Evolutionary conservation across 164 flowering plant genomes (phyloP), one percentile per base, ranked within the genome.

Genomic region (Umbellularia californica): DNA sequence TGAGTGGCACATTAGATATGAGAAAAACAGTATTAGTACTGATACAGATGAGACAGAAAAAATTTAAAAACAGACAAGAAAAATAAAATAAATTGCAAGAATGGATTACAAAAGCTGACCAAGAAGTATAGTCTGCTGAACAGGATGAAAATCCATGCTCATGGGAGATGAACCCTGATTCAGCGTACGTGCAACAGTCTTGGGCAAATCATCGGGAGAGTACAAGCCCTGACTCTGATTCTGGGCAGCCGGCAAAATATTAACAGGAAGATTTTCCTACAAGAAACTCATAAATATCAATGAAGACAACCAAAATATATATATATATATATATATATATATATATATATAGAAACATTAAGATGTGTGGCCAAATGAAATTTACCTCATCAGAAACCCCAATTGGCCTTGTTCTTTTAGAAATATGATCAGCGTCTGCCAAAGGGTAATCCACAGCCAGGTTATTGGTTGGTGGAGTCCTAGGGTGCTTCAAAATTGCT

Each of bases 101-200:
- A 55, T 69, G 66, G 62, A n/a, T 58, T 13, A 50, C 19, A 69
- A 72, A 67, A 25, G 68, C 88, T 58, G 58, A 93, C 98, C 97
- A 72, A 93, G 83, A 74, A 93, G 94, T 50, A 90, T 67, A 33
- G 90, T 86, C 70, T 89, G 95, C 77, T 92, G 90, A 55, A 84
- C 30, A 60, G 98, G 98, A 82, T 93, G 97, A 74, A 93, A 93
- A 81, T 93, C 98, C 98, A 93, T 92, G 93, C 97, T 93, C 90
- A 78, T 90, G 19, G 87, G 88, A 77, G 90, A 81, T 69, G 95
- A 89, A 1, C 92, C 95, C 79, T 92, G 97, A 77, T 81, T 92
- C 74, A 93, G 73, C 70, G 83, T 87, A 69, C 85, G 74, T 2
- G 73, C 79, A 17, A 92, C 95, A 63, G 83, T 81, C 82, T 87